phyloP scores from a whole-genome alignment of 345 rosid species.

The Populus deltoides region DNA sequence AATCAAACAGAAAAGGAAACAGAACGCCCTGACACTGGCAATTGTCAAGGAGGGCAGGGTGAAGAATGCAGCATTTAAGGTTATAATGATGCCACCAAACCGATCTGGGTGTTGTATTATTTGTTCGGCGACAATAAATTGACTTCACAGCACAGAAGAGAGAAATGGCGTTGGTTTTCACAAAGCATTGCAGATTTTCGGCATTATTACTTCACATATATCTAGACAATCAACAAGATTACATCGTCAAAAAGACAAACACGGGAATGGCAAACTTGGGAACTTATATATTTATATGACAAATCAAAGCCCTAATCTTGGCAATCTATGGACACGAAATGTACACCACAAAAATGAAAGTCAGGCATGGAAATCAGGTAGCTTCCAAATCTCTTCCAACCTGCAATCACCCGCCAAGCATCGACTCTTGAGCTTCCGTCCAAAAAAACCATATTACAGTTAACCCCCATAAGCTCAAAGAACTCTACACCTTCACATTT shows the following conservation, averaged over 20 bases:
- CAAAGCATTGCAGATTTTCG: no score
- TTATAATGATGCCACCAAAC: no score
- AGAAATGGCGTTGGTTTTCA: no score
- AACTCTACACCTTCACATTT: conserved; percentile 25
- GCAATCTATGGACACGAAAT: conserved; percentile 7
- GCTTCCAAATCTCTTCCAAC: conserved; percentile 4
- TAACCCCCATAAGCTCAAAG: conserved; percentile 19
- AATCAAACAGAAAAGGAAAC: no score
- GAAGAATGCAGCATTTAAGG: no score
- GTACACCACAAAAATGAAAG: conserved; percentile 1
- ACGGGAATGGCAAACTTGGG: not conserved
- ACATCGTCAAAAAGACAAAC: not conserved
- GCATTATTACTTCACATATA: not conserved
- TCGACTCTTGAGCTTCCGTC: not conserved
- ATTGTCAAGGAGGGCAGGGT: no score
- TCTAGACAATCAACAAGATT: not conserved
- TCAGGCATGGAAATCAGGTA: conserved; percentile 7
- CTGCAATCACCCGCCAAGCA: conserved; percentile 4
- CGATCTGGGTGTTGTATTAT: no score
- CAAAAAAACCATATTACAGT: conserved; percentile 9
- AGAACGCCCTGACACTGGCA: no score
- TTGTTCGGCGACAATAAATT: no score
- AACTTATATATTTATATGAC: not conserved
- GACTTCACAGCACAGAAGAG: no score
- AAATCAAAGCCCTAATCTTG: not conserved